Evolutionary conservation across 306 rosid species (phyloP), one percentile per base, ranked within the genome.

Genomic region (Gillenia trifoliata): DNA sequence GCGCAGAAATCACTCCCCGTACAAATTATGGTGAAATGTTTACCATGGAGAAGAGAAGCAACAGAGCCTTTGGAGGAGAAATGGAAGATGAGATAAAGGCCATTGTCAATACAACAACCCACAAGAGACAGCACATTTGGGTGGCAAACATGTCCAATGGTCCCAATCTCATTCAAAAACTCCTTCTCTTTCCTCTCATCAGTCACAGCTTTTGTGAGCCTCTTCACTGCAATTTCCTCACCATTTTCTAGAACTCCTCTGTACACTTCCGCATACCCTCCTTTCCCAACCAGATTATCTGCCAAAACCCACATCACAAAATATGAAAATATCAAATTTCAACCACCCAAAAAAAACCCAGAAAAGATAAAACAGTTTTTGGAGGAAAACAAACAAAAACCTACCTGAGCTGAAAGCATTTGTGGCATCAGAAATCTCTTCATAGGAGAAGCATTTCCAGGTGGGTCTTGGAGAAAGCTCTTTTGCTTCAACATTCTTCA

Each of bases 151-250:
- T 94, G 99, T 31, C 99, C 97, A 28, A 94, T 86, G 19, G 97
- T 94, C 3, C 99, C 98, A 81, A 92, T 94, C 86, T 94, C 99
- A 56, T 90, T 92, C 69, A 94, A 75, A 33, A 94, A 94, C 75
- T 94, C 99, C 72, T 85, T 94, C 82, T 89, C 97, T 69, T 90
- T 94, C 57, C 99, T 86, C 68, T 92, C 99, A 70, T 94, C 99
- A 11, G 80, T 79, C 4, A 79, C 86, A 41, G 86, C 71, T 80
- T 85, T 89, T 26, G 97, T 86, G 43, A 92, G 85, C 80, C 95
- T 92, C 77, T 94, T 94, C 80, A 94, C 99, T 0, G 98, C 98
- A 70, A 94, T 86, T 79, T 90, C 91, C 12, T 87, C 93, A 1
- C 94, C 91, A 36, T 83, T 74, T 63, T 66, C 79, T 49, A 90